These are phyloP conservation scores for Geosmithia putterillii DNA, from an alignment of 2,329 filamentous ascomycete genomes.

Conservation along the genomic window DNA sequence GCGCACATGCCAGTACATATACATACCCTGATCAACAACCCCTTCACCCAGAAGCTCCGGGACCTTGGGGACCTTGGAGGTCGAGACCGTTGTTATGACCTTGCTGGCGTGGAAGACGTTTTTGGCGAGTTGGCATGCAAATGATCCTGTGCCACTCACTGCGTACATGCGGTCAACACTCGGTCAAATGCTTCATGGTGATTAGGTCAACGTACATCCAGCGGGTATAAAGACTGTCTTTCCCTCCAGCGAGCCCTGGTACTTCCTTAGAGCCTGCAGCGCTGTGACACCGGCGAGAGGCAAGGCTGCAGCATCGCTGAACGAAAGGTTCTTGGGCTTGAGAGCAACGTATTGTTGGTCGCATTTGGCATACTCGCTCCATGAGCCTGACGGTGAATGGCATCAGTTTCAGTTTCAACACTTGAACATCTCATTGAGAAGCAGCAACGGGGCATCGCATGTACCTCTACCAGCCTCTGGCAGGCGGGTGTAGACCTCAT, in stretches of 20 bases:
- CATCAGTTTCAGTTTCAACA: neutral
- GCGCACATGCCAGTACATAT: neutral
- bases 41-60: conserved; percentile 22
- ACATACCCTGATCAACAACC: conserved; percentile 20
- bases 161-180: neutral
- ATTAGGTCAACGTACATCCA: conserved; percentile 7
- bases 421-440: neutral
- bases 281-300: conserved; percentile 29
- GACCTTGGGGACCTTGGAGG: conserved; percentile 23
- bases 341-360: conserved; percentile 17
- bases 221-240: conserved; percentile 12
- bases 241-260: conserved; percentile 25
- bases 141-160: conserved; percentile 12
- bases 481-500: conserved; percentile 10
- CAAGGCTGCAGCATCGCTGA: conserved; percentile 27
- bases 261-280: conserved; percentile 21
- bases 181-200: neutral
- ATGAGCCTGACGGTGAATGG: conserved; percentile 13
- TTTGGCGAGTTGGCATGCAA: conserved; percentile 27
- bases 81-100: conserved; percentile 31
- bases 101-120: conserved; percentile 27
- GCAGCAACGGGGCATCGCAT: neutral
- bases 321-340: conserved; percentile 26
- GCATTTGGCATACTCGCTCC: conserved; percentile 22
- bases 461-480: conserved; percentile 10